Evolutionary conservation across 352 stramenopile genomes (phyloP).

Genomic region (Phytophthora macrochlamydospora): DNA sequence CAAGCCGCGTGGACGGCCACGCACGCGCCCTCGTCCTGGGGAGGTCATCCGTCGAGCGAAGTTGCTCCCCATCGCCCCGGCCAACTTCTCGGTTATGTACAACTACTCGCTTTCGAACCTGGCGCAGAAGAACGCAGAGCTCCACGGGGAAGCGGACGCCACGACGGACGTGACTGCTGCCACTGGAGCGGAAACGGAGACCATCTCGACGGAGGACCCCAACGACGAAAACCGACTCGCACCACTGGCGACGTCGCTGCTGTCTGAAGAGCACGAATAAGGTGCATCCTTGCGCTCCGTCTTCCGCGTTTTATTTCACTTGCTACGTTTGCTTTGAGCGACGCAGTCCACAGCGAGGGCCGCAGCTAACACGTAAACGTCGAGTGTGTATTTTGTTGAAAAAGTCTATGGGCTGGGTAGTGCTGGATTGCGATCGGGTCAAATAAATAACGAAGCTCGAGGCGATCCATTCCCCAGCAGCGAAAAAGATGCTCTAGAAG

Average conservation of each 20-base stretch:
- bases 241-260: conserved; percentile 47
- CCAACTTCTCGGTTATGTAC: conserved; percentile 81
- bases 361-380: not conserved
- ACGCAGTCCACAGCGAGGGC: too few relatives aligned
- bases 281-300: conserved; percentile 16
- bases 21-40: conserved; percentile 72
- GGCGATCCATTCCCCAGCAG: conserved; percentile 25
- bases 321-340: not conserved
- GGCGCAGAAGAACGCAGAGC: conserved; percentile 56
- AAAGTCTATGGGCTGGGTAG: conserved; percentile 22
- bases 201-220: conserved; percentile 15
- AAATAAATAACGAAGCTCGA: conserved; percentile 39
- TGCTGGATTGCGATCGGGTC: conserved; percentile 26
- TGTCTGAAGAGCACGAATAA: conserved; percentile 68
- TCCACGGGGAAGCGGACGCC: conserved; percentile 29
- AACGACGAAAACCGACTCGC: conserved; percentile 54
- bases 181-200: conserved; percentile 12
- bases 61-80: conserved; percentile 68
- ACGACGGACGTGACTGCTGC: conserved; percentile 1
- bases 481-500: conserved; percentile 41
- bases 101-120: conserved; percentile 68
- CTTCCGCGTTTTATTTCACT: conserved; percentile 6
- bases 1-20: conserved; percentile 70
- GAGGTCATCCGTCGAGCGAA: conserved; percentile 81
- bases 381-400: conserved; percentile 16